phyloP scores from a whole-genome alignment of 495 filamentous ascomycete genomes.

The Penicillium ochrochloron region DNA sequence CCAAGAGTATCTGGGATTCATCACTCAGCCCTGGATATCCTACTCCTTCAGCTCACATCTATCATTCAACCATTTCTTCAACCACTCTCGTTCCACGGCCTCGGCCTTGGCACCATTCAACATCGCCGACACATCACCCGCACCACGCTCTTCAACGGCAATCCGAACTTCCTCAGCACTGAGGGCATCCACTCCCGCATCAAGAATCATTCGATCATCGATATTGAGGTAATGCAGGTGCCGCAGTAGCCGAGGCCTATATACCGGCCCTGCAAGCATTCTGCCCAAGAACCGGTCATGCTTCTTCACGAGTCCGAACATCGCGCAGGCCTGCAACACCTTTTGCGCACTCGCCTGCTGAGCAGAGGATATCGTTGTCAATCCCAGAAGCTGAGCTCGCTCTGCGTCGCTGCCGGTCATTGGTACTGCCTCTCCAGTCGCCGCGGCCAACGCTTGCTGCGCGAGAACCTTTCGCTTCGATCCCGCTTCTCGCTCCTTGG shows the following conservation, averaged over 20 bases:
- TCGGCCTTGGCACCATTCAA: constrained; percentile 28
- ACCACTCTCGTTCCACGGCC: constrained; percentile 40
- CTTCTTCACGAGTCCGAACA: constrained; percentile 50
- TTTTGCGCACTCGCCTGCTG: constrained; percentile 29
- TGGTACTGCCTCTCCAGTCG: constrained; percentile 13
- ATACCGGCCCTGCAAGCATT: constrained; percentile 39
- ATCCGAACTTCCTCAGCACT: constrained; percentile 58
- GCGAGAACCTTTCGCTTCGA: constrained; percentile 48
- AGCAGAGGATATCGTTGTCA: constrained; percentile 17
- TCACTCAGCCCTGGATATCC: not conserved
- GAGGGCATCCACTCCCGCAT: constrained; percentile 57
- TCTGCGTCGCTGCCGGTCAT: constrained; percentile 33
- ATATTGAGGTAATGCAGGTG: constrained; percentile 56
- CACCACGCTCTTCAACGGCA: constrained; percentile 56
- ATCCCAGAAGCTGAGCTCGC: constrained; percentile 32
- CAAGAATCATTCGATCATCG: constrained; percentile 63
- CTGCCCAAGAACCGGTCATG: constrained; percentile 35
- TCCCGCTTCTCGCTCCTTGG: constrained; percentile 53
- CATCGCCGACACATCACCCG: constrained; percentile 35
- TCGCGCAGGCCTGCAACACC: constrained; percentile 49
- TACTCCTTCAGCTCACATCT: constrained; percentile 1
- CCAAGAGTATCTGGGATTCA: not conserved
- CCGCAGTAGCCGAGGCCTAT: constrained; percentile 45
- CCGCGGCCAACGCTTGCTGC: constrained; percentile 25
- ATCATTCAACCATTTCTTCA: constrained; percentile 42